Base-by-base conservation (phyloP, 176 grass and related monocot genomes). In the Oryza rufipogon region DNA sequence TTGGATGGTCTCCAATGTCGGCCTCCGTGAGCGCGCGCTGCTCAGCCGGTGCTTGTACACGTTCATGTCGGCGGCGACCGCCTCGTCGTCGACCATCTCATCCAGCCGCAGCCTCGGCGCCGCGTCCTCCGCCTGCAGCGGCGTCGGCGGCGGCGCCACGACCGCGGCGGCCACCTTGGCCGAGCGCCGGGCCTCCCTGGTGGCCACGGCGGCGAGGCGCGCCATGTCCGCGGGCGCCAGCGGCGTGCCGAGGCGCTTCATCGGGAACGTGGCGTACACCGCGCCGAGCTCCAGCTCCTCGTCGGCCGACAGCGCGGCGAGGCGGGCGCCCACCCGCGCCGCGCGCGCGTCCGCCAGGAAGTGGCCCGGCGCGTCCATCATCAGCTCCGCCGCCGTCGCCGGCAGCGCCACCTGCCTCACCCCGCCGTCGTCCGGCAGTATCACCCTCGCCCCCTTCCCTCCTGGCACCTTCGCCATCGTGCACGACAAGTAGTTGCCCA, bases 401-500 rank as follows among this genome's bases (percentile, higher is more conserved):
- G 83, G 86, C n/a, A 77, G 81, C 13, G 71, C 0, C 5, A 98
- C 69, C 25, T 78, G 74, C 28, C 84, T 54, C 16, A 94, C 80
- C n/a, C 14, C 8, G 47, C 91, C 83, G 81, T 91, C 86, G 84
- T 91, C 86, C 1, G 96, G 96, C 2, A 98, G 89, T 16, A 98
- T 87, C 60, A 95, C 91, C 81, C 88, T 83, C 33, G 81, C 70
- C 42, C 77, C 36, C 45, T 49, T 61, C 11, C 64, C 70, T 26
- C 69, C 70, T 0, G 79, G 75, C 46, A 25, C 22, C 71, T 84
- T 87, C 17, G 78, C 77, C 82, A 94, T 89, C 34, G 89, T 82
- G 89, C 94, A 97, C 25, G 91, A 89, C 15, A 92, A 33, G 85
- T 90, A 95, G 88, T 96, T 98, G 14, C 96, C 96, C 96, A 98